A percentile compares a stretch with the other conserved stretches of the same genome.
Evolutionary conservation across 805 yeast genomes (phyloP).

Genomic region (Schizosaccharomyces cryophilus): DNA sequence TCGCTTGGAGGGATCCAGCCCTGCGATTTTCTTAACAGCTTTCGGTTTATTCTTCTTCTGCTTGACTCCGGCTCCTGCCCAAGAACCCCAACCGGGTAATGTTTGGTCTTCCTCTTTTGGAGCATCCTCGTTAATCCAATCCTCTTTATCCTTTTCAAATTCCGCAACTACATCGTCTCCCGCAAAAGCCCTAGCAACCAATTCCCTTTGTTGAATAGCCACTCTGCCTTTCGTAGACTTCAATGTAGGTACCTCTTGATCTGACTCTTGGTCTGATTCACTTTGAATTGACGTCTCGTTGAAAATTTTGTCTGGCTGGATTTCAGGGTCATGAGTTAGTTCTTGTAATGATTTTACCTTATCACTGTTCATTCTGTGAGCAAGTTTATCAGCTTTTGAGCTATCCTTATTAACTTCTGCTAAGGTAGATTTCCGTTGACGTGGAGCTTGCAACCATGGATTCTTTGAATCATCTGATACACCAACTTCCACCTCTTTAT

Average conservation of each 20-base stretch:
- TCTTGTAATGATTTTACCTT: background rate
- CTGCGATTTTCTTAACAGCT: conserved; percentile 39
- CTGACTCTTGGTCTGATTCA: background rate
- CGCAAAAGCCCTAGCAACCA: conserved; percentile 81
- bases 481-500: background rate
- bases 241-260: background rate
- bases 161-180: conserved; percentile 82
- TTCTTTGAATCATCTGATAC: background rate
- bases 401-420: background rate
- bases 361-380: background rate
- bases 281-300: background rate
- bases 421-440: background rate
- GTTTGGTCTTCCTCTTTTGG: conserved; percentile 70
- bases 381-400: background rate
- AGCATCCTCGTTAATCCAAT: conserved; percentile 47
- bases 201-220: conserved; percentile 44
- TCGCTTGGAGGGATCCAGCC: conserved; percentile 53
- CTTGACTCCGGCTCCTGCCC: conserved; percentile 51
- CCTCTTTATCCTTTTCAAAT: conserved; percentile 53
- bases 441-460: background rate
- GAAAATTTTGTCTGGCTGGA: background rate
- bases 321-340: background rate
- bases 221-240: background rate
- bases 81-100: conserved; percentile 93
- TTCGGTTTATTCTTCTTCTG: conserved; percentile 15